Evolutionary conservation across 257 asterid genomes (phyloP).

Genomic region (Lithospermum erythrorhizon): DNA sequence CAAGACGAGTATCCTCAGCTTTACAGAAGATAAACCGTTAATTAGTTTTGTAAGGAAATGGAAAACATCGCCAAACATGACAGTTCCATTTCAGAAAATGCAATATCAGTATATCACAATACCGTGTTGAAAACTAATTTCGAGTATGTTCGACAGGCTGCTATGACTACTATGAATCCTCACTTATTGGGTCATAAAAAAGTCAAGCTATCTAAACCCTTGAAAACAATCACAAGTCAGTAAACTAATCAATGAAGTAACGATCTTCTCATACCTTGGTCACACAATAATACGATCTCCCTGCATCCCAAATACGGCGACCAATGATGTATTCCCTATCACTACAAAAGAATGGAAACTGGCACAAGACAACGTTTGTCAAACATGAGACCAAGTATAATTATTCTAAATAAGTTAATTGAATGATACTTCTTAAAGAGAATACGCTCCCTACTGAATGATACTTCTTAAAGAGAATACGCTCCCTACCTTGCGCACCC

Average conservation of each 20-base stretch:
- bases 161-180: neutral
- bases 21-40: neutral
- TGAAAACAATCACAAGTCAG: neutral
- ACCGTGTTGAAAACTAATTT: neutral
- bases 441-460: slow-evolving; percentile 1
- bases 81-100: neutral
- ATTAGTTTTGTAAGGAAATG: neutral
- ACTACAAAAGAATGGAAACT: slow-evolving; percentile 91
- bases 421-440: neutral
- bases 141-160: neutral
- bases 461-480: neutral
- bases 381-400: slow-evolving; percentile 12
- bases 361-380: slow-evolving; percentile 21
- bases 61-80: neutral
- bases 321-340: slow-evolving; percentile 80
- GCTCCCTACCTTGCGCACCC: slow-evolving; percentile 76
- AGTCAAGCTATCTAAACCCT: neutral
- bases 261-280: slow-evolving; percentile 42
- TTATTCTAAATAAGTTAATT: neutral
- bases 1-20: neutral
- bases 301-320: slow-evolving; percentile 66
- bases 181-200: neutral
- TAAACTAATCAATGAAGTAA: neutral
- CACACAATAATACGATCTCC: slow-evolving; percentile 41
- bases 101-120: neutral